phyloP scores from a whole-genome alignment of 75 land plant species.

The Isoetes taiwanensis region DNA sequence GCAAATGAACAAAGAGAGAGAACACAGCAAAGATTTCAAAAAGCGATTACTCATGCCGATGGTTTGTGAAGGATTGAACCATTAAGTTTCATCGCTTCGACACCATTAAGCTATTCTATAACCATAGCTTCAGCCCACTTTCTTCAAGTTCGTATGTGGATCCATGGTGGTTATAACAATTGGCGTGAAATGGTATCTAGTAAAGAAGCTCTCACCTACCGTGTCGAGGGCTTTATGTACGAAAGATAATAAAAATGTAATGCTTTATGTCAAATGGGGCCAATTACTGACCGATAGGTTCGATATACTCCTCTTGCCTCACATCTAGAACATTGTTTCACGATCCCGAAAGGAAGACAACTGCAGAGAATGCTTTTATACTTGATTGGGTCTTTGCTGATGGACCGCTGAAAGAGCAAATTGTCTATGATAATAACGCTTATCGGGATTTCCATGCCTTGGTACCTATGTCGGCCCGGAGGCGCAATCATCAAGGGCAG shows the following conservation, averaged over 20 bases:
- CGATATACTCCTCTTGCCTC: too few relatives aligned
- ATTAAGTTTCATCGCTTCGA: constrained; percentile 30
- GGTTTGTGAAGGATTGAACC: constrained; percentile 60
- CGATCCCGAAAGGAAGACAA: too few relatives aligned
- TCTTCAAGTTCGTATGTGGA: too few relatives aligned
- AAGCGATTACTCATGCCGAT: constrained; percentile 30
- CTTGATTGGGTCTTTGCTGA: constrained; percentile 91
- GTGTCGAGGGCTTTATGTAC: too few relatives aligned
- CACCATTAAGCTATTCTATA: constrained; percentile 37
- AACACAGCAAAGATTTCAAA: constrained; percentile 25
- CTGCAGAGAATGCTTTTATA: constrained; percentile 45
- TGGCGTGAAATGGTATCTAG: constrained; percentile 65
- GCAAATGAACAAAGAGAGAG: constrained; percentile 31
- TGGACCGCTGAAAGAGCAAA: constrained; percentile 59
- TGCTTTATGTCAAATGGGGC: too few relatives aligned
- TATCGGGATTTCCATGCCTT: constrained; percentile 69
- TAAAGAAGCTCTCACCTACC: constrained; percentile 34
- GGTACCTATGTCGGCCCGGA: constrained; percentile 37
- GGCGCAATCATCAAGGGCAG: constrained; percentile 56
- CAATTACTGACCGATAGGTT: too few relatives aligned
- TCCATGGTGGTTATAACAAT: constrained; percentile 77
- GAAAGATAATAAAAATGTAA: too few relatives aligned
- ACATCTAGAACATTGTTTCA: too few relatives aligned
- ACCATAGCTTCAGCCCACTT: too few relatives aligned
- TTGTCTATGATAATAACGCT: constrained; percentile 60